phyloP scores from a whole-genome alignment of 108 stramenopile species.

The Epithemia pelagica region DNA sequence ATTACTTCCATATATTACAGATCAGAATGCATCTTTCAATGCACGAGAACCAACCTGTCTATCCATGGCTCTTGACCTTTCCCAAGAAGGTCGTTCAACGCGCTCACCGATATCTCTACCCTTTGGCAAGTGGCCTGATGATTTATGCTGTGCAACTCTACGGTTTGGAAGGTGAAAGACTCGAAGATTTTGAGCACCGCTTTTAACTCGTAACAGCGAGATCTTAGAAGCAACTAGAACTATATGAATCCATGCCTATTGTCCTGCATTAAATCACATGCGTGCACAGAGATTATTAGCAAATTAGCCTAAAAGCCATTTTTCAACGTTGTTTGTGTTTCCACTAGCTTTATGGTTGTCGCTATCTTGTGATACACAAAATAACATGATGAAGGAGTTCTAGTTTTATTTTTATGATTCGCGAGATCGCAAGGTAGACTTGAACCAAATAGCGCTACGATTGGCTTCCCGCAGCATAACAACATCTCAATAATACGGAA shows the following conservation, averaged over 20 bases:
- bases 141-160: constrained; percentile 24
- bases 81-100: constrained; percentile 49
- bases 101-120: constrained; percentile 32
- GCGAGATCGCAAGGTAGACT: too few species aligned
- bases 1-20: constrained; percentile 20
- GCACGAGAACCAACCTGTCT: constrained; percentile 62
- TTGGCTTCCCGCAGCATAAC: not conserved
- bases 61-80: constrained; percentile 73
- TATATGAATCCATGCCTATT: too few species aligned
- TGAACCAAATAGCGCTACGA: too few species aligned
- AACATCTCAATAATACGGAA: constrained; percentile 14
- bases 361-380: too few species aligned
- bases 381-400: too few species aligned
- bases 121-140: constrained; percentile 19
- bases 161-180: constrained; percentile 16
- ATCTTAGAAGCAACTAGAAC: too few species aligned
- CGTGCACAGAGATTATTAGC: too few species aligned
- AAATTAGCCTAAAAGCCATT: too few species aligned
- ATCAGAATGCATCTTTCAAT: constrained; percentile 74
- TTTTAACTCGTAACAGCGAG: constrained; percentile 17
- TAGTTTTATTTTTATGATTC: too few species aligned
- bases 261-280: too few species aligned
- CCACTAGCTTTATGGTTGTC: too few species aligned
- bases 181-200: constrained; percentile 31
- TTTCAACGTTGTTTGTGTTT: too few species aligned